These are phyloP conservation scores for Solanum arcanum DNA, from an alignment of 257 asterid species.

Conservation along the genomic window DNA sequence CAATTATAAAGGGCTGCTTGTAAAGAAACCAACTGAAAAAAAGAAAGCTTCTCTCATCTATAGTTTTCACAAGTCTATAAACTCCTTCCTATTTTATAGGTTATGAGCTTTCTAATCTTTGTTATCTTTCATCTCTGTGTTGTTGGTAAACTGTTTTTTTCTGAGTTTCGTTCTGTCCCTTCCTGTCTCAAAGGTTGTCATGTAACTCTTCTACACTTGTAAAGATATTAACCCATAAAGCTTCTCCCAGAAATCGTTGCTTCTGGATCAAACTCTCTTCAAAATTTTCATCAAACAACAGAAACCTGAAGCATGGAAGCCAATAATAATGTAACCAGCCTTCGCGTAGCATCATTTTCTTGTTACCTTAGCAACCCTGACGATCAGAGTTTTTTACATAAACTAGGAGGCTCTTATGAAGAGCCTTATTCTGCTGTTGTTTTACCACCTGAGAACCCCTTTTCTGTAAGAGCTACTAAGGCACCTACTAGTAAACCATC, in stretches of 20 bases:
- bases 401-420: slow-evolving; percentile 20
- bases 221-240: not conserved
- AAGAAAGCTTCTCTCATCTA: not conserved
- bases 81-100: not conserved
- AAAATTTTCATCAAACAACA: not conserved
- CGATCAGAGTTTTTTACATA: slow-evolving; percentile 29
- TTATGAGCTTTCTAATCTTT: not conserved
- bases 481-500: slow-evolving; percentile 13
- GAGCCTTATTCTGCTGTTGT: slow-evolving; percentile 13
- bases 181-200: not conserved
- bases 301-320: slow-evolving; percentile 31
- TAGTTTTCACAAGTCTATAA: not conserved
- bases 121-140: not conserved
- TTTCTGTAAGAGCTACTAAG: slow-evolving; percentile 11
- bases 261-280: not conserved
- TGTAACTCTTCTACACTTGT: not conserved
- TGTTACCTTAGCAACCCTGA: slow-evolving; percentile 52
- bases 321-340: slow-evolving; percentile 28
- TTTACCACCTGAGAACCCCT: not conserved
- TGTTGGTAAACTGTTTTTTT: not conserved
- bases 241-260: not conserved
- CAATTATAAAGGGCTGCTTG: not conserved
- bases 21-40: not conserved
- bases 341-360: slow-evolving; percentile 76
- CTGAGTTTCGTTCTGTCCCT: not conserved